These are phyloP conservation scores for Dipteronia sinensis DNA, from an alignment of 345 rosid genomes.

Conservation along the genomic window DNA sequence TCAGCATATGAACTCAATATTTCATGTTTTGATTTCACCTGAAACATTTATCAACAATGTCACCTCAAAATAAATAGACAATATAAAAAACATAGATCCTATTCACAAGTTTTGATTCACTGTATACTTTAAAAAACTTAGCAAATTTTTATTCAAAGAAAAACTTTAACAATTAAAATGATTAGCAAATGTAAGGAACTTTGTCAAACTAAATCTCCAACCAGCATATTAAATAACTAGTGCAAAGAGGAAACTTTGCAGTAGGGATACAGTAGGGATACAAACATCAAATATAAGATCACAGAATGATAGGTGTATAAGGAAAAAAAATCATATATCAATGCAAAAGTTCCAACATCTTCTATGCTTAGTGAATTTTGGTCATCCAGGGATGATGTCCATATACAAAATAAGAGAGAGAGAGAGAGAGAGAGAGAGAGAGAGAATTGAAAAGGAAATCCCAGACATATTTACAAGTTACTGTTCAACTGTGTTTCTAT, in stretches of 20 bases:
- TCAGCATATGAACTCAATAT: conserved; percentile 85
- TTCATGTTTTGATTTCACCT: conserved; percentile 90
- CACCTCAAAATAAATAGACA: neutral
- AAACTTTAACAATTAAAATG: neutral
- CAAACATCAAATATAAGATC: neutral
- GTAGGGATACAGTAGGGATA: neutral
- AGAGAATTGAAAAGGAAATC: neutral
- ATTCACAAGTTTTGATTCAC: neutral
- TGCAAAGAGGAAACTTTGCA: neutral
- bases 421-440: too few relatives aligned
- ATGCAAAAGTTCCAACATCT: neutral
- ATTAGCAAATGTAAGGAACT: neutral
- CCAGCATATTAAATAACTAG: too few relatives aligned
- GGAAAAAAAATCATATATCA: neutral
- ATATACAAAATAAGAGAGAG: too few relatives aligned
- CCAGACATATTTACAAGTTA: neutral
- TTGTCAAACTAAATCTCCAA: neutral
- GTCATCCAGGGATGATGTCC: neutral
- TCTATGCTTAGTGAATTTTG: neutral
- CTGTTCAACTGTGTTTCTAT: neutral
- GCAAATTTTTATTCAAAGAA: neutral
- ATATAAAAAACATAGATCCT: neutral
- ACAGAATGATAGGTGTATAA: neutral
- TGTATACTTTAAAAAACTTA: neutral
- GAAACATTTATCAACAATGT: conserved; percentile 23